Base-by-base conservation (phyloP, 495 filamentous ascomycete species). In the Niebla homalea region DNA sequence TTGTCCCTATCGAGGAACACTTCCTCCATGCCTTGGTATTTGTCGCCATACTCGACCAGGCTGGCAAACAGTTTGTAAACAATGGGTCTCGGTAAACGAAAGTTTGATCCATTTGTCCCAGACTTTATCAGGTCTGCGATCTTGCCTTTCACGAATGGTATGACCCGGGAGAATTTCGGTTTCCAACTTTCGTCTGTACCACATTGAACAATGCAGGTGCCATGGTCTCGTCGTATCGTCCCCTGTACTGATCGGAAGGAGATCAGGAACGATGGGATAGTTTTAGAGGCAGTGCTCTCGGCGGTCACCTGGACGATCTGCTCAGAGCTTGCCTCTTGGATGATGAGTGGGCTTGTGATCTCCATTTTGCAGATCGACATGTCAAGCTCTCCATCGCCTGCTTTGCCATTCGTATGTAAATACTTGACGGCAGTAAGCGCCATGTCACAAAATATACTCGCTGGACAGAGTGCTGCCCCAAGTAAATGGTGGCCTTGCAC, bases 1-100 rank as follows among this genome's bases (percentile, higher is more conserved):
- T 77, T 70, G 1, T 69, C 69, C 60, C 77, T 81, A 61, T 88
- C 77, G 14, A 92, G 71, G 49, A 85, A 78, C 29, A 89, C 80
- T 50, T 88, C 82, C 48, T 83, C 73, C 26, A 52, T 32, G 35
- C 25, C 39, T 23, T 48, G 75, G 53, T 83, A 72, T 23, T 59
- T 61, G 32, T 57, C 45, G 15, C 55, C 57, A 57, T 74, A 72
- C 36, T 61, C 58, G 46, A 72, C 68, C 22, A 71, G 54, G 37
- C 59, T 60, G 36, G 65, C 62, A 57, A 71, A 73, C 10, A 73
- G 58, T 57, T 70, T 71, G 67, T 72, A 73, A 32, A 67, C 67
- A 63, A 72, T 69, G 5, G 37, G 44, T 42, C 29, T 43, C 6
- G 18, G 43, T 8, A 56, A 14, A 15, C 42, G 42, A 20, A 44